Percentiles rank a stretch among this genome's conserved stretches.
Evolutionary conservation across 768 basidiomycete species (phyloP).

Genomic region (Lentinula guzmanii): DNA sequence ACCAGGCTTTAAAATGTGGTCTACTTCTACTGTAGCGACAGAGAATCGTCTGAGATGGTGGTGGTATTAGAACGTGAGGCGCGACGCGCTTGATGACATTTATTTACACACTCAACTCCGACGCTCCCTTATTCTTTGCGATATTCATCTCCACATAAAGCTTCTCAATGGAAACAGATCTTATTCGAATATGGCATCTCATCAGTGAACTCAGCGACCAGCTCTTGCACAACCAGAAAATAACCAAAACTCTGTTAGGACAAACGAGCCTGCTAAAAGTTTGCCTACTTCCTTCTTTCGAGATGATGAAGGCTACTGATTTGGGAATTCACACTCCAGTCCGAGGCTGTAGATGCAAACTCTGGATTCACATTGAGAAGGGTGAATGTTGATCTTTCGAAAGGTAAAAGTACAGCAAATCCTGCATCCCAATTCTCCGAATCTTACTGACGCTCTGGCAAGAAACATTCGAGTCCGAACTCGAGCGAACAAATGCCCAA

Average conservation of each 20-base stretch:
- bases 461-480: slow-evolving; percentile 91
- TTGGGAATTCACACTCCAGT: slow-evolving; percentile 32
- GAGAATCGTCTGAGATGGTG: not conserved
- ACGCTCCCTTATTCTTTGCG: not conserved
- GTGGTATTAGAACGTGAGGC: not conserved
- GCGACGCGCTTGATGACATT: not conserved
- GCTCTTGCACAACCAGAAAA: slow-evolving; percentile 74
- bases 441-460: slow-evolving; percentile 34
- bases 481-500: slow-evolving; percentile 86
- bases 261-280: slow-evolving; percentile 77
- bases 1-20: no score
- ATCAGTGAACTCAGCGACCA: slow-evolving; percentile 80
- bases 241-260: slow-evolving; percentile 59
- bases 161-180: slow-evolving; percentile 56
- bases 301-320: not conserved
- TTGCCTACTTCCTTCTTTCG: slow-evolving; percentile 9
- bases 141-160: not conserved
- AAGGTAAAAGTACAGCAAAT: slow-evolving; percentile 42
- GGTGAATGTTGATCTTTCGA: slow-evolving; percentile 82
- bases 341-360: slow-evolving; percentile 65
- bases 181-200: slow-evolving; percentile 72
- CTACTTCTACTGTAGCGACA: no score
- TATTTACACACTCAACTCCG: not conserved
- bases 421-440: slow-evolving; percentile 16
- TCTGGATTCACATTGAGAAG: slow-evolving; percentile 77